Conservation (phyloP, 768 basidiomycete species). For the Sporobolomyces pararoseus region DNA sequence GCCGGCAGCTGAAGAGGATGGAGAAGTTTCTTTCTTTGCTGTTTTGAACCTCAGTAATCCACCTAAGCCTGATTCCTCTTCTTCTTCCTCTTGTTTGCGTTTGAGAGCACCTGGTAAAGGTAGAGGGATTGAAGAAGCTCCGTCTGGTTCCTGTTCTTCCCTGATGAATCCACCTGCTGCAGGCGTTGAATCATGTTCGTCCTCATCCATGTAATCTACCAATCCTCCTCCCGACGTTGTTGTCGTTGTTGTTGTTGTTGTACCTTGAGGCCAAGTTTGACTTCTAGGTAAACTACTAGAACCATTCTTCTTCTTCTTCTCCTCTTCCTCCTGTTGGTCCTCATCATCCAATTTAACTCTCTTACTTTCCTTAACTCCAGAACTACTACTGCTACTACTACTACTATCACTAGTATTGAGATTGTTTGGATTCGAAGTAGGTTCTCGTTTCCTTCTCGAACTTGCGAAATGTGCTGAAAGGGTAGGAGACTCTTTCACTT, state of each 20-base stretch:
- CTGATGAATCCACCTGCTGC: not conserved
- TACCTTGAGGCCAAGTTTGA: slow-evolving; percentile 6
- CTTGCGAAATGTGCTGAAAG: slow-evolving; percentile 2
- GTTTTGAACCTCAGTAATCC: slow-evolving; percentile 1
- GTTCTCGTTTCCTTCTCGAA: slow-evolving; percentile 23
- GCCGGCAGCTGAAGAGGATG: not conserved
- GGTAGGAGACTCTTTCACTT: not conserved
- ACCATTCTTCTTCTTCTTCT: not conserved
- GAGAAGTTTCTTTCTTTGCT: not conserved
- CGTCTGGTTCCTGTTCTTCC: not conserved
- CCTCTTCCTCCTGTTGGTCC: not conserved
- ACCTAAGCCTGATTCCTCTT: slow-evolving; percentile 24
- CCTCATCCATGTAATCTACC: slow-evolving; percentile 27
- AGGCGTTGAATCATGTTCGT: not conserved
- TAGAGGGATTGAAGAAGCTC: not conserved
- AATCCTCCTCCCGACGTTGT: not conserved
- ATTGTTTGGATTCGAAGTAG: slow-evolving; percentile 3
- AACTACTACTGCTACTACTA: no score
- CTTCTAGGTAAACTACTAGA: not conserved
- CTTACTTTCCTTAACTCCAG: slow-evolving; percentile 10
- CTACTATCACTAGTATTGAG: no score
- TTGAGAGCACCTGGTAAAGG: slow-evolving; percentile 18
- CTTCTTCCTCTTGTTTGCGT: slow-evolving; percentile 31
- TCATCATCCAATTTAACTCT: slow-evolving; percentile 10
- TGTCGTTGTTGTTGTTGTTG: not conserved